Conservation (phyloP, 1,139 yeast genomes). For the Diutina catenulata region DNA sequence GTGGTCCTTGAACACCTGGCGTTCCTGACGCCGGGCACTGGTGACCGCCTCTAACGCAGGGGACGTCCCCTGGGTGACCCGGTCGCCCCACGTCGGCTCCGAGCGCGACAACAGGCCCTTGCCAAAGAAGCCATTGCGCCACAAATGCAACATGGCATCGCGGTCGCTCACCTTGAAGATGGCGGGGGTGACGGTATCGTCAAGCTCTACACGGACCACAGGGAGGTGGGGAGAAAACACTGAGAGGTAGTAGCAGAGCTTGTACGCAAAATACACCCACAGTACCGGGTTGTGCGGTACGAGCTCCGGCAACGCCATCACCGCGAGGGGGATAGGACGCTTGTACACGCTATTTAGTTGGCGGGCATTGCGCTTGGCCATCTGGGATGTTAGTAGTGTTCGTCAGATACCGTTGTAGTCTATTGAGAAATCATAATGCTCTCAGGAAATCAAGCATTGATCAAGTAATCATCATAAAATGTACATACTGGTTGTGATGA, state of each 20-base stretch:
- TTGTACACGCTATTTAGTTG: constrained; percentile 28
- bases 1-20: constrained; percentile 59
- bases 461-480: constrained; percentile 2
- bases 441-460: constrained; percentile 4
- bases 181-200: too few relatives aligned
- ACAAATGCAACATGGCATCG: constrained; percentile 43
- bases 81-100: constrained; percentile 78
- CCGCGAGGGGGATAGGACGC: constrained; percentile 38
- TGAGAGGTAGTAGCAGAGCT: constrained; percentile 16
- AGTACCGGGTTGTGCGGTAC: constrained; percentile 50
- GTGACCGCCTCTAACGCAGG: constrained; percentile 57
- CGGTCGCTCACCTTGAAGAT: constrained; percentile 34
- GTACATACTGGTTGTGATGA: background rate
- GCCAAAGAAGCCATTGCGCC: constrained; percentile 90
- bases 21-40: constrained; percentile 54
- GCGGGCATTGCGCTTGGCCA: constrained; percentile 14
- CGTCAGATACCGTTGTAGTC: constrained; percentile 99
- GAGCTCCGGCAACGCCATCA: constrained; percentile 31
- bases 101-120: constrained; percentile 83
- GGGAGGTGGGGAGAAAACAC: constrained; percentile 11
- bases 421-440: constrained; percentile 24
- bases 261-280: constrained; percentile 36
- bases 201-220: too few relatives aligned
- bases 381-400: constrained; percentile 9
- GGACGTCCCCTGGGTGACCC: constrained; percentile 30